Base-by-base conservation (phyloP, 2,329 filamentous ascomycete genomes). In the Stagonosporopsis rhizophila region DNA sequence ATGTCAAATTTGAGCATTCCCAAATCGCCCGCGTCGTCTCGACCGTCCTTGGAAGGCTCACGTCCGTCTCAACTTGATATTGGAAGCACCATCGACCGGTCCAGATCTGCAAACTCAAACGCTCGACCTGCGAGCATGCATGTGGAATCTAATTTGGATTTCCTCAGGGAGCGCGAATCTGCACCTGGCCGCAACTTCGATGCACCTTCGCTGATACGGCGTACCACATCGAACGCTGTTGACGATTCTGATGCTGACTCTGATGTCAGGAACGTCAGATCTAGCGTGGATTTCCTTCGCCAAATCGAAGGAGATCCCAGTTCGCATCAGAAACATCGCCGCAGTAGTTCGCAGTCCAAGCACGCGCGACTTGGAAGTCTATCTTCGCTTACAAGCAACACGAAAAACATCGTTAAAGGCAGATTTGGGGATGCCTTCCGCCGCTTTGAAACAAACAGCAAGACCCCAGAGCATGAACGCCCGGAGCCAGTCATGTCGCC, bases 361-460 rank as follows among this genome's bases (percentile, higher is more conserved):
- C 85, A 88, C 62, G 75, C 79, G 22, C 96, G 96, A 74, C 85
- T 90, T 11, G 83, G 87, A 1, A 95, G 91, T 73, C 77, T 96
- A 60, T 83, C 85, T 12, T 85, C 83, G 1, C 83, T 89, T 51
- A 87, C 89, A 0, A 87, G 89, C 6, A 87, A 87, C 35, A 90
- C 89, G 23, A 96, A 95, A 75, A 91, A 87, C 54, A 86, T 96
- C 34, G 81, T 97, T n/a, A 89, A 88, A 5, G 91, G 92, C 22
- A 92, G 89, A 65, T 97, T 98, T 73, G 92, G 93, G 0, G 93
- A 97, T 68, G 93, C 94, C 3, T 97, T 98, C 78, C 92, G 94
- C 70, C 85, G 90, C 6, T 98, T 98, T 65, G 95, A 99, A 74
- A 82, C 80, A 22, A 84, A 81, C 56, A 59, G 58, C 41, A 67